Conservation (phyloP, 176 grass and related monocot genomes). For the Leersia perrieri region DNA sequence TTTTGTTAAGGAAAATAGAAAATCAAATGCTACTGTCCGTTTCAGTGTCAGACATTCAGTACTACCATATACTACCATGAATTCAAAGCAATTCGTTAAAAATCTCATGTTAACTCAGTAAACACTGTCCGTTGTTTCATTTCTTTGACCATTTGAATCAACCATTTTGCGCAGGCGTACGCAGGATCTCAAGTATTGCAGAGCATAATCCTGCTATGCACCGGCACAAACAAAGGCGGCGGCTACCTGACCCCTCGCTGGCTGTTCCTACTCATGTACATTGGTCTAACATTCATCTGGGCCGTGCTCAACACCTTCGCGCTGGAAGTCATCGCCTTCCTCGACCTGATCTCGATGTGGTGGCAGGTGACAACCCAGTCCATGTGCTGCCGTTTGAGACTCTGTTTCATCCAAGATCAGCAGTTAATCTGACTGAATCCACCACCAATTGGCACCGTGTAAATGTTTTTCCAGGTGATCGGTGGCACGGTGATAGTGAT, state of each 20-base stretch:
- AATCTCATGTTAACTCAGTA: not conserved
- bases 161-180: constrained; percentile 53
- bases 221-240: constrained; percentile 82
- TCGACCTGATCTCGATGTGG: constrained; percentile 94
- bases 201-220: constrained; percentile 89
- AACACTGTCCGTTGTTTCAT: not conserved
- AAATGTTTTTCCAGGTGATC: constrained; percentile 76
- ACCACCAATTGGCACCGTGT: too few relatives aligned
- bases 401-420: not conserved
- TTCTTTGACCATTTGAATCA: not conserved
- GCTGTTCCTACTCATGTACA: constrained; percentile 86
- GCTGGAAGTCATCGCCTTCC: constrained; percentile 84
- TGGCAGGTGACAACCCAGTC: constrained; percentile 67
- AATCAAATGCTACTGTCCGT: not conserved
- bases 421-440: not conserved
- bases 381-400: not conserved
- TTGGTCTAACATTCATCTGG: constrained; percentile 80
- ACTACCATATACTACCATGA: not conserved
- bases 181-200: constrained; percentile 83
- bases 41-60: not conserved
- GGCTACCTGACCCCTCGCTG: constrained; percentile 80
- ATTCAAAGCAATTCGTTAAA: not conserved
- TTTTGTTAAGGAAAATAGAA: too few relatives aligned
- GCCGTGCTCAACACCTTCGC: constrained; percentile 98
- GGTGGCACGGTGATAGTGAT: constrained; percentile 81